Evolutionary conservation across 805 yeast species (phyloP).

Genomic region (Diddensiella santjacobensis): DNA sequence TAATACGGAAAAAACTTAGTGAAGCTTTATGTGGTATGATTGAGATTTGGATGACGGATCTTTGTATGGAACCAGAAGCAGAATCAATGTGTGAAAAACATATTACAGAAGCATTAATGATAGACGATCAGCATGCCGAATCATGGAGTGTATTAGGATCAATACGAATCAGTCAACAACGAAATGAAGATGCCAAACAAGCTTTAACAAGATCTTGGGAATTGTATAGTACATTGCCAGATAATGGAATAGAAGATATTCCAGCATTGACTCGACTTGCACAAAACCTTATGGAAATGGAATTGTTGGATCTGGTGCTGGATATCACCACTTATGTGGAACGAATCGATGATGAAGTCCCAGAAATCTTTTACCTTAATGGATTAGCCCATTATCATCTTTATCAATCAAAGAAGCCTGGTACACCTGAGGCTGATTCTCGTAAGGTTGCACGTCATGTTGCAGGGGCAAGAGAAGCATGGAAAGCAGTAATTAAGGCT

Average conservation of each 20-base stretch:
- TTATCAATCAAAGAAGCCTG: slow-evolving; percentile 11
- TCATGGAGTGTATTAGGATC: slow-evolving; percentile 80
- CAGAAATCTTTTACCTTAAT: slow-evolving; percentile 79
- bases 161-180: slow-evolving; percentile 83
- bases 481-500: slow-evolving; percentile 41
- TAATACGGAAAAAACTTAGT: slow-evolving; percentile 49
- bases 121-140: slow-evolving; percentile 61
- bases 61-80: slow-evolving; percentile 91
- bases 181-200: slow-evolving; percentile 63
- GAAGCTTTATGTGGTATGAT: slow-evolving; percentile 80
- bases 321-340: slow-evolving; percentile 62
- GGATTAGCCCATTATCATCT: slow-evolving; percentile 57
- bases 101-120: slow-evolving; percentile 57
- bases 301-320: slow-evolving; percentile 60
- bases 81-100: slow-evolving; percentile 73
- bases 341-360: slow-evolving; percentile 78
- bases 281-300: slow-evolving; percentile 75
- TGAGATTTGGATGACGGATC: slow-evolving; percentile 93
- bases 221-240: slow-evolving; percentile 41
- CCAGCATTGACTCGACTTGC: slow-evolving; percentile 72
- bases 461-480: slow-evolving; percentile 39
- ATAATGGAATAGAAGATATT: slow-evolving; percentile 45
- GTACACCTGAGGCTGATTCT: neutral
- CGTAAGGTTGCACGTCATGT: slow-evolving; percentile 40
- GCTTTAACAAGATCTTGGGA: slow-evolving; percentile 72